A percentile compares a stretch with the other conserved stretches of the same genome.
phyloP scores from a whole-genome alignment of 116 monocot genomes.

The Trichopus zeylanicus region DNA sequence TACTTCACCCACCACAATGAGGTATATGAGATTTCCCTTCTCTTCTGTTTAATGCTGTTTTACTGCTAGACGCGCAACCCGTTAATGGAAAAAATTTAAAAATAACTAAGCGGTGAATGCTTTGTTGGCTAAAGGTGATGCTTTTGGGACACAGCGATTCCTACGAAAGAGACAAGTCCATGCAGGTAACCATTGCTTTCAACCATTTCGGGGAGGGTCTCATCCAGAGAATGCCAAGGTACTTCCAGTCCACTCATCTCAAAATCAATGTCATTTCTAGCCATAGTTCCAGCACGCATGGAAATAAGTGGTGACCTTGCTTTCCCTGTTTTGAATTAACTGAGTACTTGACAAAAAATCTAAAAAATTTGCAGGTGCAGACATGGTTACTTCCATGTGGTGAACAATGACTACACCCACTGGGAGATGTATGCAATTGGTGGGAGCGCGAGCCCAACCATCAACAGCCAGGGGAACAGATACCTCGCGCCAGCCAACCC shows the following conservation, averaged over 20 bases:
- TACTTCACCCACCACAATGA: slow-evolving; percentile 88
- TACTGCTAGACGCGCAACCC: too few species aligned
- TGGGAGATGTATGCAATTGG: slow-evolving; percentile 72
- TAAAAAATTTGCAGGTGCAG: slow-evolving; percentile 38
- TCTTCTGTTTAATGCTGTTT: too few species aligned
- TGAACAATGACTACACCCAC: slow-evolving; percentile 60
- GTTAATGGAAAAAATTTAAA: too few species aligned
- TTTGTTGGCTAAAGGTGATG: slow-evolving; percentile 63
- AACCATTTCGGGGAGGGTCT: slow-evolving; percentile 92
- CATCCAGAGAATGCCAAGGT: slow-evolving; percentile 93
- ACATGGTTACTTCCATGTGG: slow-evolving; percentile 66
- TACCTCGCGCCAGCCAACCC: slow-evolving; percentile 49
- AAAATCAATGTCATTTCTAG: too few species aligned
- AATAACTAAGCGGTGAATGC: background rate
- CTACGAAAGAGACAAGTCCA: slow-evolving; percentile 59
- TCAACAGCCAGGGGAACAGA: slow-evolving; percentile 64
- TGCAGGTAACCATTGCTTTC: slow-evolving; percentile 92
- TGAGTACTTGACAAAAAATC: too few species aligned
- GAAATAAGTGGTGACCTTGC: too few species aligned
- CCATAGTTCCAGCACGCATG: too few species aligned
- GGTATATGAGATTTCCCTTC: slow-evolving; percentile 24
- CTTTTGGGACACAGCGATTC: slow-evolving; percentile 75
- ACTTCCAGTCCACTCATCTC: background rate
- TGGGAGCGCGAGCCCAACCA: slow-evolving; percentile 53
- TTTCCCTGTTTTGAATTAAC: too few species aligned